Evolutionary conservation across 768 basidiomycete species (phyloP).

Genomic region (Mycena indigotica): DNA sequence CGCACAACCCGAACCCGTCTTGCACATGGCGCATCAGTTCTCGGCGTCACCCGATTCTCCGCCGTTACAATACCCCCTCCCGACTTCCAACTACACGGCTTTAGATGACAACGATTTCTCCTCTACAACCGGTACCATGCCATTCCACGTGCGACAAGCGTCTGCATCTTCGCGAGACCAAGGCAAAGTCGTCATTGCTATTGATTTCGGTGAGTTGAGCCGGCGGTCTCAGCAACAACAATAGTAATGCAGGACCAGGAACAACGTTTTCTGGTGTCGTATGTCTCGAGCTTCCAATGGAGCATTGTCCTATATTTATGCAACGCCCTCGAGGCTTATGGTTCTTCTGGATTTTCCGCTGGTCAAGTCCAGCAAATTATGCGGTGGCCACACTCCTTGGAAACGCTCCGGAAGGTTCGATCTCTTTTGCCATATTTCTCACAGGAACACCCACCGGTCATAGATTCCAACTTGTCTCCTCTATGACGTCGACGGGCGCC

Average conservation of each 20-base stretch:
- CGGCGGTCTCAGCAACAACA: too few species aligned
- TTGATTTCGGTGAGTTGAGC: conserved; percentile 77
- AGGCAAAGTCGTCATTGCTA: conserved; percentile 80
- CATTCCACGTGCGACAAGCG: conserved; percentile 13
- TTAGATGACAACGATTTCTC: conserved; percentile 11
- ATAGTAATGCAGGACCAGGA: conserved; percentile 45
- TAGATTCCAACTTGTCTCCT: conserved; percentile 81
- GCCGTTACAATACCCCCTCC: conserved; percentile 5
- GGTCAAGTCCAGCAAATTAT: conserved; percentile 85
- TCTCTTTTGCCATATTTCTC: neutral
- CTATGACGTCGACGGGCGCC: conserved; percentile 72
- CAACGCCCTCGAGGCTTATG: conserved; percentile 66
- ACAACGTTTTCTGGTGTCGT: conserved; percentile 89
- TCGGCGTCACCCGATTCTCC: conserved; percentile 40
- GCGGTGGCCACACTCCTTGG: conserved; percentile 82
- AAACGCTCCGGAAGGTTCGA: conserved; percentile 79
- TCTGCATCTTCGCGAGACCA: conserved; percentile 47
- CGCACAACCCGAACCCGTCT: conserved; percentile 34
- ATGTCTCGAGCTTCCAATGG: conserved; percentile 34
- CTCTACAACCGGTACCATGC: conserved; percentile 1
- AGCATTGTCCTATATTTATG: conserved; percentile 2
- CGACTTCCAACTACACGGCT: neutral
- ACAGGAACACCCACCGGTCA: conserved; percentile 9
- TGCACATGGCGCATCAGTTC: conserved; percentile 41
- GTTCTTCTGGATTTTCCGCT: conserved; percentile 78